These are phyloP conservation scores for Fusarium sp. DNA, from an alignment of 2,329 filamentous ascomycete species.

Conservation along the genomic window DNA sequence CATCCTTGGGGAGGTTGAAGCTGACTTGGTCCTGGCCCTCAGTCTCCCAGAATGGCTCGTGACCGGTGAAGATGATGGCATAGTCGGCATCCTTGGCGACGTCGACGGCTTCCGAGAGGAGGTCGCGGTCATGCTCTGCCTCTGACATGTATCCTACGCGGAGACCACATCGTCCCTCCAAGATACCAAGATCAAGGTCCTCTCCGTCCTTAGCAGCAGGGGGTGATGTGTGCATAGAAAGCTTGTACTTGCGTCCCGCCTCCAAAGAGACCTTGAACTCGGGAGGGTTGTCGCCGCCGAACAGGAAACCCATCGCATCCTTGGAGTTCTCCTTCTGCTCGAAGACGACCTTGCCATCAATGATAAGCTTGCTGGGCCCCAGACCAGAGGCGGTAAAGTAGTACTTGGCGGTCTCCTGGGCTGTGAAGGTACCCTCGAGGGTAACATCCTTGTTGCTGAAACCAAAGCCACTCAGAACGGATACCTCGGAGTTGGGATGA, in stretches of 20 bases:
- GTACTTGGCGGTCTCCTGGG: constrained; percentile 47
- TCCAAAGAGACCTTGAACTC: constrained; percentile 48
- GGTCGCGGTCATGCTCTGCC: constrained; percentile 51
- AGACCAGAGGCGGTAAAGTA: constrained; percentile 50
- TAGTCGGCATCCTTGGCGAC: constrained; percentile 70
- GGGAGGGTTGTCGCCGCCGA: constrained; percentile 46
- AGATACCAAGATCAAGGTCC: constrained; percentile 49
- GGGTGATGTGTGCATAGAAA: constrained; percentile 48
- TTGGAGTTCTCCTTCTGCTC: constrained; percentile 49
- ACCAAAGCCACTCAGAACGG: constrained; percentile 37
- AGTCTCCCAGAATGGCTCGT: constrained; percentile 62
- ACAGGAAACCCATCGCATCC: constrained; percentile 53
- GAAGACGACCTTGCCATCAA: constrained; percentile 48
- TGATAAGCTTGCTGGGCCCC: constrained; percentile 47
- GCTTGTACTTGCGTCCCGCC: constrained; percentile 49
- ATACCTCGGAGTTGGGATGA: constrained; percentile 43
- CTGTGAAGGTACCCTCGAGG: constrained; percentile 49
- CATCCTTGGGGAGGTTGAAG: constrained; percentile 70
- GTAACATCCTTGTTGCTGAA: constrained; percentile 45
- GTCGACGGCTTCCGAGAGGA: constrained; percentile 63
- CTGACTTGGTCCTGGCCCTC: constrained; percentile 78
- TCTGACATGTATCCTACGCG: constrained; percentile 50
- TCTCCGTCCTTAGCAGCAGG: constrained; percentile 38
- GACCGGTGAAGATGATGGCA: constrained; percentile 66
- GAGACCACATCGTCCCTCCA: constrained; percentile 49